These are phyloP conservation scores for Panellus pusillus DNA, from an alignment of 768 basidiomycete species.

Conservation along the genomic window DNA sequence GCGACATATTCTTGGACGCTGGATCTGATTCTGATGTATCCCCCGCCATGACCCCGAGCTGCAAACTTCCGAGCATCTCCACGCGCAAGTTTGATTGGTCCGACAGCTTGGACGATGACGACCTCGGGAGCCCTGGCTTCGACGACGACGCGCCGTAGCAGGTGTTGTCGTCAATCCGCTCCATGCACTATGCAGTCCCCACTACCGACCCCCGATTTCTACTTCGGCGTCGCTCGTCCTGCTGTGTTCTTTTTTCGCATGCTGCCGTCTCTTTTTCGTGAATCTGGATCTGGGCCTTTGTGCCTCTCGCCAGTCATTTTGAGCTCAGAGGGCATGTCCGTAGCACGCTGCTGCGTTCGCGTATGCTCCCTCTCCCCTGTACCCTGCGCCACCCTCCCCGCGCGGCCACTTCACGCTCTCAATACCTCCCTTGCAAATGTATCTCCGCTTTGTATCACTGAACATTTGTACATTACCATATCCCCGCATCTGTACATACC, in stretches of 20 bases:
- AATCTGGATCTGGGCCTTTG: conserved; percentile 1
- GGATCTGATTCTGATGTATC: neutral
- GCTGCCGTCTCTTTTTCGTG: neutral
- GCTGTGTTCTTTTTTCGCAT: neutral
- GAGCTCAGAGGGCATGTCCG: too few relatives aligned
- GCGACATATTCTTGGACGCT: conserved; percentile 13
- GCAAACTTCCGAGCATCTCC: conserved; percentile 10
- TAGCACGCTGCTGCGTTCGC: neutral
- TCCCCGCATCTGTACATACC: too few relatives aligned
- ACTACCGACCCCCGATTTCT: neutral
- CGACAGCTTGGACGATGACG: conserved; percentile 14
- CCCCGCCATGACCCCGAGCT: neutral
- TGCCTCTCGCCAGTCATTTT: neutral
- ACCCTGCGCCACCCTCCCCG: too few relatives aligned
- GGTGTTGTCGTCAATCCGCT: too few relatives aligned
- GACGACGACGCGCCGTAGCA: neutral
- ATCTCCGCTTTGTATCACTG: too few relatives aligned
- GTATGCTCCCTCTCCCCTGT: neutral
- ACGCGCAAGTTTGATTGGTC: conserved; percentile 16
- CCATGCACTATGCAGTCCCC: neutral
- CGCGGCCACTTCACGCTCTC: too few relatives aligned
- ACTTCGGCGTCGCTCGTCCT: neutral
- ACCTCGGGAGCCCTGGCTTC: conserved; percentile 3
- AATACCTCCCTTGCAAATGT: too few relatives aligned
- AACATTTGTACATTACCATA: too few relatives aligned